A percentile compares a stretch with the other conserved stretches of the same genome.
Evolutionary conservation across 768 basidiomycete species (phyloP).

Genomic region (Tubosaeta sp.): DNA sequence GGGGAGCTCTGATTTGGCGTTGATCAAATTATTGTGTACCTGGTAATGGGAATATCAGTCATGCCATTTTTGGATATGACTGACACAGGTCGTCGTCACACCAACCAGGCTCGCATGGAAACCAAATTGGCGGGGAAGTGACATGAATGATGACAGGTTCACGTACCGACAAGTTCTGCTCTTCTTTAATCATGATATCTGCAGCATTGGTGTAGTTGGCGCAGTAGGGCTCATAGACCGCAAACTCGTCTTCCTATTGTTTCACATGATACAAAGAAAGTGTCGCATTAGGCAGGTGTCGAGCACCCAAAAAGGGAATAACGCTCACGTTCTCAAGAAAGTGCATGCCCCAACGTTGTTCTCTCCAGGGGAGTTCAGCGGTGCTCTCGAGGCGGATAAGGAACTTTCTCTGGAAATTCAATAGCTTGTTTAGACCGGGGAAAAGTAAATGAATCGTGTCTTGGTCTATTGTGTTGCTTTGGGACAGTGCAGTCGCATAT

Average conservation of each 20-base stretch:
- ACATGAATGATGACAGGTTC: slow-evolving; percentile 8
- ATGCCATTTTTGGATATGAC: slow-evolving; percentile 17
- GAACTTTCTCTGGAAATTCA: slow-evolving; percentile 95
- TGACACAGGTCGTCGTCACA: slow-evolving; percentile 20
- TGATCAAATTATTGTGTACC: slow-evolving; percentile 81
- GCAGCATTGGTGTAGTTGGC: slow-evolving; percentile 89
- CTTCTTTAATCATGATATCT: slow-evolving; percentile 80
- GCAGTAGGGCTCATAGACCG: slow-evolving; percentile 96
- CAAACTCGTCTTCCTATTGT: slow-evolving; percentile 93
- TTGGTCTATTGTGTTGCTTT: slow-evolving; percentile 82
- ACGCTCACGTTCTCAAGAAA: slow-evolving; percentile 76
- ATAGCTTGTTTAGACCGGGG: slow-evolving; percentile 87
- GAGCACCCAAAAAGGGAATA: slow-evolving; percentile 11
- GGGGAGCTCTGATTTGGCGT: slow-evolving; percentile 87
- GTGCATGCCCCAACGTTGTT: slow-evolving; percentile 83
- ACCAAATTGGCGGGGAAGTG: slow-evolving; percentile 4
- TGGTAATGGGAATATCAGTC: slow-evolving; percentile 29
- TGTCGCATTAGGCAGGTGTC: slow-evolving; percentile 34
- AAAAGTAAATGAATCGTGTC: slow-evolving; percentile 96
- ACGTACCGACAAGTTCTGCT: slow-evolving; percentile 81
- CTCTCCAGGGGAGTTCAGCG: slow-evolving; percentile 75
- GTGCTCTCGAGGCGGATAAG: slow-evolving; percentile 86
- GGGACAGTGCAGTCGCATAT: slow-evolving; percentile 81
- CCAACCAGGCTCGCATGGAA: slow-evolving; percentile 19
- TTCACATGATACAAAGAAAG: slow-evolving; percentile 36